Evolutionary conservation across 2,329 filamentous ascomycete genomes (phyloP).

Genomic region (Polychaeton citri): DNA sequence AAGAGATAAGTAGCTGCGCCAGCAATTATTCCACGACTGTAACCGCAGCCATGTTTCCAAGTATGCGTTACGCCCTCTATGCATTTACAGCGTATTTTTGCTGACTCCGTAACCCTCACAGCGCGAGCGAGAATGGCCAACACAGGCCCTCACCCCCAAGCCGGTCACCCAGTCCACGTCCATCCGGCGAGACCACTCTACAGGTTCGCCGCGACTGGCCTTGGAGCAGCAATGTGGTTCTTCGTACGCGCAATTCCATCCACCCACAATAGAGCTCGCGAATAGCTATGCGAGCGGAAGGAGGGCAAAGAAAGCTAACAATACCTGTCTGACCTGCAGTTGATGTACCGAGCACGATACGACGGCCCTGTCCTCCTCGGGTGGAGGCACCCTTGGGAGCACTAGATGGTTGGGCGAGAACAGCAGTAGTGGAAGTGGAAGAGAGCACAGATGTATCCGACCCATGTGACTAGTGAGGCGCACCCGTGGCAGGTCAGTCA

Average conservation of each 20-base stretch:
- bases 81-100: too few relatives aligned
- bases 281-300: background rate
- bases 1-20: too few relatives aligned
- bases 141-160: slow-evolving; percentile 13
- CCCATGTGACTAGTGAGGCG: too few relatives aligned
- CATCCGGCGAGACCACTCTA: slow-evolving; percentile 58
- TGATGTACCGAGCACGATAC: slow-evolving; percentile 94
- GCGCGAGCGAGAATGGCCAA: slow-evolving; percentile 1
- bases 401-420: too few relatives aligned
- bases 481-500: too few relatives aligned
- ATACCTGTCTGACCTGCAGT: slow-evolving; percentile 36
- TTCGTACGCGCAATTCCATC: slow-evolving; percentile 53
- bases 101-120: background rate
- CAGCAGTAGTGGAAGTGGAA: too few relatives aligned
- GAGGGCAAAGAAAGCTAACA: background rate
- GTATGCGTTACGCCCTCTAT: too few relatives aligned
- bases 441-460: too few relatives aligned
- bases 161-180: slow-evolving; percentile 41
- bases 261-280: too few relatives aligned
- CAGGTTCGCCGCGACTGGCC: slow-evolving; percentile 69
- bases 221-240: slow-evolving; percentile 98
- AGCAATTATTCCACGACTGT: too few relatives aligned
- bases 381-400: slow-evolving; percentile 95
- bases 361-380: slow-evolving; percentile 84
- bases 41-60: background rate